Base-by-base conservation (phyloP, 805 yeast species). In the Yarrowia deformans region DNA sequence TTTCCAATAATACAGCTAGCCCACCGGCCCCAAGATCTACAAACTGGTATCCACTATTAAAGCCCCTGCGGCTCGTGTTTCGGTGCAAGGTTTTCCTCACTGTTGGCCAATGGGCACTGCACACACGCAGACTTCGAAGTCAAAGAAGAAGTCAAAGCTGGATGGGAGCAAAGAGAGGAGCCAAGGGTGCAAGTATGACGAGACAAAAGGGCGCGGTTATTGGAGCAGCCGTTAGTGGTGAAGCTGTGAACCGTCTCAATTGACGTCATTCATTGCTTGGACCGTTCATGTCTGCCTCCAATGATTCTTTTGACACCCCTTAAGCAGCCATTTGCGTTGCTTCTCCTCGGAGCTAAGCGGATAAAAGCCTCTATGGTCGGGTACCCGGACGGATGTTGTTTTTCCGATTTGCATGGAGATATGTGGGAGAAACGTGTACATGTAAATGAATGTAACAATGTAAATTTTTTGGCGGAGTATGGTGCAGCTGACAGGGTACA, bases 401-500 rank as follows among this genome's bases (percentile, higher is more conserved):
- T 60, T 60, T 60, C 66, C 66, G 66, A 60, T 60, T 60, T 60
- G 66, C 66, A 60, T 60, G 66, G 52, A 45, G 52, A 60, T 60
- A 60, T 60, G 66, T 60, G 52, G 66, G 66, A 43, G 66, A 60
- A 60, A 60, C 63, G 63, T 60, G 66, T 60, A 60, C 66, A 60
- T 60, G 66, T 60, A 60, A 45, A 45, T 60, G 66, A 60, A 60
- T 60, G 66, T 60, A 60, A 60, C 66, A 60, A 60, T 45, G 66
- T 60, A 43, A 60, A 60, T 43, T 60, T 43, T 56, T 60, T 60
- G 52, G 66, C 52, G 42, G 52, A 45, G 66, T 45, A 42, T 32
- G 49, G 64, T 60, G 66, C 66, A 60, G 66, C 19, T 32, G 64
- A 58, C 64, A 43, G 49, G 64, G 63, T 39, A 32, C 61, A 55